These are phyloP conservation scores for Cladosporium sp. DNA, from an alignment of 2,329 filamentous ascomycete species.

Conservation along the genomic window DNA sequence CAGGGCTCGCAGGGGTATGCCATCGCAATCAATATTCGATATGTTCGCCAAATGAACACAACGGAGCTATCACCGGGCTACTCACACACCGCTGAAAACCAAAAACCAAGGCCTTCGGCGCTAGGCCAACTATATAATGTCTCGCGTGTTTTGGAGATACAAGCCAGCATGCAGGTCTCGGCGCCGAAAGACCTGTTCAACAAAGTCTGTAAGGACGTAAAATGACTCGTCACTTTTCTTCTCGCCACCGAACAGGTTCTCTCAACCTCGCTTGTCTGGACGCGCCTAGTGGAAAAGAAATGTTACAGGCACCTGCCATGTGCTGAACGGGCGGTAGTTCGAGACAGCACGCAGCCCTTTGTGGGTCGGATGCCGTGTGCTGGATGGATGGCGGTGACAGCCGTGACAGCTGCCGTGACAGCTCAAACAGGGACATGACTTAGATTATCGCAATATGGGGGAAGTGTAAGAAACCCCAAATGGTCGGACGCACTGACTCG, in stretches of 20 bases:
- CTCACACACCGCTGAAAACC: background rate
- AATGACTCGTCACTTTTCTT: background rate
- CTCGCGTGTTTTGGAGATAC: background rate
- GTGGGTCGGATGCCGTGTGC: background rate
- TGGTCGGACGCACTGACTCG: background rate
- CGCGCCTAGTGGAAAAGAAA: background rate
- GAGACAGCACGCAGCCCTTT: background rate
- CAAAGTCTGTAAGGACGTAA: background rate
- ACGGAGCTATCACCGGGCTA: background rate
- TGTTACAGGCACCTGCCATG: background rate
- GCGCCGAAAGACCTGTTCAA: background rate
- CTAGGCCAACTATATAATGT: background rate
- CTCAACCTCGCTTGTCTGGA: background rate
- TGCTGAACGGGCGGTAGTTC: background rate
- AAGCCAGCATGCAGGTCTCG: background rate
- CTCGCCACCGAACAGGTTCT: too few species aligned
- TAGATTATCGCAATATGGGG: background rate
- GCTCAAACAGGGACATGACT: background rate
- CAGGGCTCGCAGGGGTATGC: background rate
- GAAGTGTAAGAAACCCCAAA: background rate
- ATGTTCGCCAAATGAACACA: background rate
- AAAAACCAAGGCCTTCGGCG: background rate
- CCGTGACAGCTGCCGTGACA: background rate
- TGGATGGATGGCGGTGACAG: background rate
- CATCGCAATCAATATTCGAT: background rate